phyloP scores from a whole-genome alignment of 2,329 filamentous ascomycete species.

The Neopestalotiopsis rosae region DNA sequence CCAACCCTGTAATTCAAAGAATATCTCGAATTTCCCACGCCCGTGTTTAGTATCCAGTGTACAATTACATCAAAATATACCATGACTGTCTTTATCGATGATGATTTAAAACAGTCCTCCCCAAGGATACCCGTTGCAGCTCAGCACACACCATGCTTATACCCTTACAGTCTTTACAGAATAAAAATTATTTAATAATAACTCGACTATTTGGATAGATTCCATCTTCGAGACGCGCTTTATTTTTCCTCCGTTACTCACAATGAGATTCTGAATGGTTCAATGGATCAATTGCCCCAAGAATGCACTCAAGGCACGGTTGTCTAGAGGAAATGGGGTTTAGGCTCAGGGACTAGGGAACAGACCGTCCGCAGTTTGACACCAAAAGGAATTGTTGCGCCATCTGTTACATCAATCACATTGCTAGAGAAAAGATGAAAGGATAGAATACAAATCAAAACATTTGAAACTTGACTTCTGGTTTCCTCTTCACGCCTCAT shows the following conservation, averaged over 20 bases:
- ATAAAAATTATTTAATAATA: slow-evolving; percentile 6
- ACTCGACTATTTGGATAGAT: neutral
- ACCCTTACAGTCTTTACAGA: slow-evolving; percentile 11
- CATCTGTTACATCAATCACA: too few species aligned
- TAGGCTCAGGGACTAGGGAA: too few species aligned
- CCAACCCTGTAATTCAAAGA: neutral
- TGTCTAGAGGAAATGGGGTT: too few species aligned
- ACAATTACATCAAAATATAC: neutral
- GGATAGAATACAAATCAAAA: neutral
- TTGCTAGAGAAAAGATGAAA: neutral
- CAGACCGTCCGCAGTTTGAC: too few species aligned
- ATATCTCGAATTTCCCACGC: neutral
- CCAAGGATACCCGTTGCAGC: neutral
- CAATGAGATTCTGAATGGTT: too few species aligned
- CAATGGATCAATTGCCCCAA: neutral
- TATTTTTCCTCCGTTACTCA: too few species aligned
- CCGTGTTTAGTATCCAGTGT: slow-evolving; percentile 22
- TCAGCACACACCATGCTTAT: neutral
- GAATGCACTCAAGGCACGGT: too few species aligned
- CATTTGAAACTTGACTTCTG: neutral
- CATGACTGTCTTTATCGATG: slow-evolving; percentile 3
- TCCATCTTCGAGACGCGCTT: neutral
- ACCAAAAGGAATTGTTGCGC: too few species aligned
- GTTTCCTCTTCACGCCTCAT: neutral
- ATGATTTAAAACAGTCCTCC: neutral